These are phyloP conservation scores for Nemania serpens DNA, from an alignment of 2,329 filamentous ascomycete genomes.

Conservation along the genomic window DNA sequence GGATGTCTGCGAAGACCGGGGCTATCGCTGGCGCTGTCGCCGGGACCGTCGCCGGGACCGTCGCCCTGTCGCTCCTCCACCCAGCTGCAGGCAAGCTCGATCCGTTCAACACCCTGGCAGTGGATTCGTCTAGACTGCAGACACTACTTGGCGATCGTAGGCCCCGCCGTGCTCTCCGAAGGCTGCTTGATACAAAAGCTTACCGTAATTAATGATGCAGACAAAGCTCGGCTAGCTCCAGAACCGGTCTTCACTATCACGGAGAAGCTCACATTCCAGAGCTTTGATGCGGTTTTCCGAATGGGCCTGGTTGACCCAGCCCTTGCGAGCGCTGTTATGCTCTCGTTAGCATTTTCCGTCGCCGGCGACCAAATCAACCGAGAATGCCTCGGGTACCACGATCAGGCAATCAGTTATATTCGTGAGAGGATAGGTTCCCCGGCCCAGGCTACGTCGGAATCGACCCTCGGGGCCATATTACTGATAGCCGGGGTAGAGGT, in stretches of 20 bases:
- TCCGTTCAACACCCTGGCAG: conserved; percentile 33
- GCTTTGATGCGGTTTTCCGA: conserved; percentile 44
- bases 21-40: not conserved
- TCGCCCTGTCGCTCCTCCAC: conserved; percentile 4
- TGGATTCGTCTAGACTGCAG: conserved; percentile 33
- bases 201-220: conserved; percentile 23
- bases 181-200: conserved; percentile 4
- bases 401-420: conserved; percentile 41
- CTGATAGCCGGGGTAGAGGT: conserved; percentile 50
- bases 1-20: not conserved
- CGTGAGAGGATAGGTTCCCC: conserved; percentile 42
- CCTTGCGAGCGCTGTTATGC: conserved; percentile 47
- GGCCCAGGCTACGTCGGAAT: conserved; percentile 39
- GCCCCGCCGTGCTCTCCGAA: not conserved
- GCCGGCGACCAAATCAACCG: conserved; percentile 34
- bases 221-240: conserved; percentile 28
- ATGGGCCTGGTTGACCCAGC: conserved; percentile 43
- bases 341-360: conserved; percentile 44
- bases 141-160: conserved; percentile 30
- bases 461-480: conserved; percentile 49
- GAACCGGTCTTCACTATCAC: conserved; percentile 46
- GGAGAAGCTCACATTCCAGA: conserved; percentile 46
- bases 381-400: conserved; percentile 46
- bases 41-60: not conserved
- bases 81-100: conserved; percentile 15